phyloP scores from a whole-genome alignment of 495 filamentous ascomycete genomes.

The Monascus purpureus region DNA sequence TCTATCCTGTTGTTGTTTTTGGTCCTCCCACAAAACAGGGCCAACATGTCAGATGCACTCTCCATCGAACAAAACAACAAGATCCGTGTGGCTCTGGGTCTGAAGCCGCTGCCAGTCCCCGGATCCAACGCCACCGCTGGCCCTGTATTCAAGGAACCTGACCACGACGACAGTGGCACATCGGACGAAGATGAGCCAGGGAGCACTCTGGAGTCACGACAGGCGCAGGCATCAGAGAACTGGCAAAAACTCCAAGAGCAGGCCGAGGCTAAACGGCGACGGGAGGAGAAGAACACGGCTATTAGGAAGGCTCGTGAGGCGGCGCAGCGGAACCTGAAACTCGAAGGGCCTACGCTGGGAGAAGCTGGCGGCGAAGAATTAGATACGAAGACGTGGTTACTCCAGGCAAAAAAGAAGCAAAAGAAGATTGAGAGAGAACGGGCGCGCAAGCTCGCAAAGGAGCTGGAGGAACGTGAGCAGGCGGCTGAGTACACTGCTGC shows the following conservation, averaged over 20 bases:
- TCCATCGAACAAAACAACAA: constrained; percentile 93
- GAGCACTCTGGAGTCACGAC: constrained; percentile 68
- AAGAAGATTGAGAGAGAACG: constrained; percentile 74
- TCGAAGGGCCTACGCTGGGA: constrained; percentile 71
- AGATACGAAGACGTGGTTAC: constrained; percentile 74
- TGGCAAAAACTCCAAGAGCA: constrained; percentile 53
- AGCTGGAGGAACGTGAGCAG: constrained; percentile 52
- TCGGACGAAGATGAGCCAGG: constrained; percentile 48
- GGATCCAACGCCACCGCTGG: constrained; percentile 35
- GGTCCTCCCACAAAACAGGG: no score
- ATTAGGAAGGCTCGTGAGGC: constrained; percentile 82
- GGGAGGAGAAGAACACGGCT: constrained; percentile 60
- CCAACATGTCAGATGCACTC: constrained; percentile 63
- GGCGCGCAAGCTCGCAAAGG: constrained; percentile 56
- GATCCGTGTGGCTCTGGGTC: constrained; percentile 73
- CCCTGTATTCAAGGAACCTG: constrained; percentile 45
- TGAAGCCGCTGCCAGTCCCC: constrained; percentile 80
- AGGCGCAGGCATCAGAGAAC: constrained; percentile 63
- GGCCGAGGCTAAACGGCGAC: constrained; percentile 51
- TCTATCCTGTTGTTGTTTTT: no score
- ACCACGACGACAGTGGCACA: constrained; percentile 28
- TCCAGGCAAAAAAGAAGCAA: constrained; percentile 75
- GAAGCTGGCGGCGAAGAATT: constrained; percentile 47
- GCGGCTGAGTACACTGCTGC: constrained; percentile 54
- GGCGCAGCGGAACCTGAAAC: constrained; percentile 54